A percentile compares a stretch with the other conserved stretches of the same genome.
Evolutionary conservation across 352 stramenopile genomes (phyloP).

Genomic region (Globisporangium irregulare): DNA sequence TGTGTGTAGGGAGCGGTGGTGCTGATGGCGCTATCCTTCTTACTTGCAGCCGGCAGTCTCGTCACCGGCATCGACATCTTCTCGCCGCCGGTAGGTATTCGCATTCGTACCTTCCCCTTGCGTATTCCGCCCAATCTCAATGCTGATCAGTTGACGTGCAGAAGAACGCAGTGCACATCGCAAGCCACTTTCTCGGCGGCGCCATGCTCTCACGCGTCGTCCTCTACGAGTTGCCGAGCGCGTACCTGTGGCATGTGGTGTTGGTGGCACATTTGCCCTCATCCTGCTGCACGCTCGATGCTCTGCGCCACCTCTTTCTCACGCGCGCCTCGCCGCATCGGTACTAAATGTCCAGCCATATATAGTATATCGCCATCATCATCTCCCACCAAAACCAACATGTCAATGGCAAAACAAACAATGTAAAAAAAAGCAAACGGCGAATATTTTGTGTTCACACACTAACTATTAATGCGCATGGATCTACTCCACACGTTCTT

Average conservation of each 20-base stretch:
- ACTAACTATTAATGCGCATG: constrained; percentile 12
- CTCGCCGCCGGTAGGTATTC: constrained; percentile 29
- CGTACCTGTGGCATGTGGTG: constrained; percentile 54
- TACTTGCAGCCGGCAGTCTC: constrained; percentile 31
- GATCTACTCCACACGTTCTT: constrained; percentile 5
- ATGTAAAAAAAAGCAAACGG: constrained; percentile 21
- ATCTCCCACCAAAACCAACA: no score
- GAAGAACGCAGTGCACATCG: constrained; percentile 52
- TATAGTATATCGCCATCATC: no score
- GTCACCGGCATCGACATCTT: constrained; percentile 52
- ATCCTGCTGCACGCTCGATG: constrained; percentile 31
- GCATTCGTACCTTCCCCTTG: not conserved
- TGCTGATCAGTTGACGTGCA: constrained; percentile 13
- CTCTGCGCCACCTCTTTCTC: constrained; percentile 28
- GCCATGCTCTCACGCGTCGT: constrained; percentile 56
- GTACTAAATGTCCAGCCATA: constrained; percentile 11
- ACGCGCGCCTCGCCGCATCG: constrained; percentile 21
- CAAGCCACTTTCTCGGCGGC: constrained; percentile 60
- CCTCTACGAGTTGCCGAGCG: constrained; percentile 31
- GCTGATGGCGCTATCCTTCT: constrained; percentile 42
- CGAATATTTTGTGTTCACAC: constrained; percentile 16
- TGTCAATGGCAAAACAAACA: constrained; percentile 3
- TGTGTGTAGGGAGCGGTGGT: constrained; percentile 22
- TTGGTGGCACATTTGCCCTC: constrained; percentile 31
- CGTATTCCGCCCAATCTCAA: not conserved